Evolutionary conservation across 306 rosid genomes (phyloP), one percentile per base, ranked within the genome.

Genomic region (Cyamopsis tetragonoloba): DNA sequence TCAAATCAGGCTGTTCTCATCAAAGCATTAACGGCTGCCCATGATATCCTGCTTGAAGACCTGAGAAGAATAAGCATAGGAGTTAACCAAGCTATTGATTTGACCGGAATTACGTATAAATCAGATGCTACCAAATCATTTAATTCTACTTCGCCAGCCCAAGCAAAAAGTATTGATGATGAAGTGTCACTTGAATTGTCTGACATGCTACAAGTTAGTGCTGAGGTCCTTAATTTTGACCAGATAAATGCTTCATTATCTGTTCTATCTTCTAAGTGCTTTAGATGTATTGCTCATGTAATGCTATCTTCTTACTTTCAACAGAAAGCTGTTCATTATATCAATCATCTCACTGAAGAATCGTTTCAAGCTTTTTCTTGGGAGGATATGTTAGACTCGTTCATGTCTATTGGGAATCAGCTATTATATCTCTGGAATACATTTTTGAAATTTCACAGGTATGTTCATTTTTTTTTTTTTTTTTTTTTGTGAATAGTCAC

Each of bases 381-480:
- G 81, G 83, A 72, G 54, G 82, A 83, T 59, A 58, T 86, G 22
- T 30, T 71, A 74, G 73, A 77, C 53, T 54, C 59, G 19, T 85
- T 86, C 53, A 82, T 77, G 78, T 68, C 73, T 28, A 28, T 83
- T 76, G 97, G 95, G n/a, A 88, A 82, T 46, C 88, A 91, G 75
- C 65, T 86, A 22, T 62, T 79, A 23, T 79, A 65, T 77, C 74
- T 86, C 59, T 91, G 97, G 97, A 91, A 84, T 73, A 80, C 79
- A 9, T 91, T 88, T 86, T 62, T 86, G 64, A 83, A 83, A 48
- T 88, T 91, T 76, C 97, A 88, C 70, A 88, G 97, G 97, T 91
- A 56, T 58, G 56, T 27, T 43, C 68, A 66, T 56, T 28, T 71
- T 6, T 56, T 47, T 56, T 18, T 57, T 3, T n/a, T n/a, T n/a